Evolutionary conservation across 2,329 filamentous ascomycete genomes (phyloP).

Genomic region (Alternaria sp.): DNA sequence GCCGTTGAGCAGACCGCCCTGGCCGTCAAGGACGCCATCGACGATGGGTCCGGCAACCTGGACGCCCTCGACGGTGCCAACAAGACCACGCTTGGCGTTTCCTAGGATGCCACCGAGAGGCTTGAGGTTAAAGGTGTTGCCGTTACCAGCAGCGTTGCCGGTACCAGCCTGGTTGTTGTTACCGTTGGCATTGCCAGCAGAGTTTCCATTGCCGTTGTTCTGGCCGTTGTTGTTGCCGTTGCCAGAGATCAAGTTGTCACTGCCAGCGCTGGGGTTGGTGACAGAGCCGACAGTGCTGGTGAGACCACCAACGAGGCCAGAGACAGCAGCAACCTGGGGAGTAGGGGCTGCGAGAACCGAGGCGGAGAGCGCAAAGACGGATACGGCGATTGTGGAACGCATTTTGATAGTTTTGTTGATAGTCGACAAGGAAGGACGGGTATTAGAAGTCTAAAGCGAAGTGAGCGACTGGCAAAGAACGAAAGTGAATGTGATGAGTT

Average conservation of each 20-base stretch:
- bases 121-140: slow-evolving; percentile 20
- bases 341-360: slow-evolving; percentile 28
- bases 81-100: background rate
- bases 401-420: slow-evolving; percentile 6
- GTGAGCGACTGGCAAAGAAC: background rate
- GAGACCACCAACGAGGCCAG: background rate
- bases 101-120: slow-evolving; percentile 10
- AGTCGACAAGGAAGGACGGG: background rate
- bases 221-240: slow-evolving; percentile 23
- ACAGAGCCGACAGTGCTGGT: slow-evolving; percentile 19
- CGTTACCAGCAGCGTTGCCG: slow-evolving; percentile 15
- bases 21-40: background rate
- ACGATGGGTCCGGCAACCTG: background rate
- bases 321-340: slow-evolving; percentile 14
- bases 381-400: slow-evolving; percentile 22
- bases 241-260: slow-evolving; percentile 8
- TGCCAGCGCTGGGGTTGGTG: slow-evolving; percentile 16
- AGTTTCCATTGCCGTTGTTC: slow-evolving; percentile 12
- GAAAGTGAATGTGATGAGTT: slow-evolving; percentile 11
- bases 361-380: slow-evolving; percentile 25
- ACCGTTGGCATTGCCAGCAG: slow-evolving; percentile 16
- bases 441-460: background rate
- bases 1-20: background rate
- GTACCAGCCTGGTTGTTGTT: slow-evolving; percentile 18
- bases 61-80: background rate